Base-by-base conservation (phyloP, 192 early-diverging fungal genomes). In the Coemansia sp. region DNA sequence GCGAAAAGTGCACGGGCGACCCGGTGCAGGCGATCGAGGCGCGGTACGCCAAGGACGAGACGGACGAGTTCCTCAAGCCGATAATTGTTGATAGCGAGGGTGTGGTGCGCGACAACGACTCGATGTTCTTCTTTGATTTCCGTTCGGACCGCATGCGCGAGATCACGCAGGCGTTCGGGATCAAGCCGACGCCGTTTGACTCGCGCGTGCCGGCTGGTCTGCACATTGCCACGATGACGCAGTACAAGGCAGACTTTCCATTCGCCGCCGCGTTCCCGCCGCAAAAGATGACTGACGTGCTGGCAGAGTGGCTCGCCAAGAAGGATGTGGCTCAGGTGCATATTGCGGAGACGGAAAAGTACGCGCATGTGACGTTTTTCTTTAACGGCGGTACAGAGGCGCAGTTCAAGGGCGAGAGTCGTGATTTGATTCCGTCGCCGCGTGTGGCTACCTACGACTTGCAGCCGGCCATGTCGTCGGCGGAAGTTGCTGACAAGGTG, bases 31-130 rank as follows among this genome's bases (percentile, higher is more conserved):
- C 92, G 45, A 86, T 99, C 60, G 89, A 97, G 76, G 91, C 85
- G 64, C 89, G 94, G 64, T 98, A 97, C 79, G 88, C 81, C 19
- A 84, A 88, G 67, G 90, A 92, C 81, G 89, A 96, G 72, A 98
- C 98, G n/a, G 98, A 99, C 80, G 98, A 99, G 86, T 99, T 99
- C 87, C 87, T 99, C 54, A 99, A 98, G 90, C 98, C 98, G 17
- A 97, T 99, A 65, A 92, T 98, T 40, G 83, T 94, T 25, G 86
- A 92, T 53, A 76, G 86, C 24, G 83, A 90, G 40, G 96, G 96
- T 37, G 71, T 85, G 65, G 91, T 99, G 62, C 61, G 85, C 40
- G 94, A 98, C 73, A 79, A 89, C 57, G 97, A 99, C 82, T 92
- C 94, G 35, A 71, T 99, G 64, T 91, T 98, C 80, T 97, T 94